These are phyloP conservation scores for Tolypocladium cylindrosporum DNA, from an alignment of 2,329 filamentous ascomycete species.

Conservation along the genomic window DNA sequence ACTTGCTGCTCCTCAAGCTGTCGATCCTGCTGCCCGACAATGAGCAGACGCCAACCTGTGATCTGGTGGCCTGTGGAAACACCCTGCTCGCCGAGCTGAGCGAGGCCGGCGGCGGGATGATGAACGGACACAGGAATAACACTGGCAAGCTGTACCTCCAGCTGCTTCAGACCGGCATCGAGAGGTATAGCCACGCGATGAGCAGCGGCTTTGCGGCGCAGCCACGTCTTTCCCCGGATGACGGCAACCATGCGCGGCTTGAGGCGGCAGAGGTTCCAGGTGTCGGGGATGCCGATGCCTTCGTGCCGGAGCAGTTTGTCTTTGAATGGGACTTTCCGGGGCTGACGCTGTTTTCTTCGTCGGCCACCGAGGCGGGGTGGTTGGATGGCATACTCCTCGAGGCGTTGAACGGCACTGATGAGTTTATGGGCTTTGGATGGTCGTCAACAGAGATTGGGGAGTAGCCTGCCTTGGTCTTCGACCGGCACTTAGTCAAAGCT, in stretches of 20 bases:
- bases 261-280: not conserved
- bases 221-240: not conserved
- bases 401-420: constrained; percentile 11
- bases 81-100: constrained; percentile 14
- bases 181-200: constrained; percentile 6
- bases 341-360: constrained; percentile 29
- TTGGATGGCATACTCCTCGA: constrained; percentile 14
- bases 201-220: not conserved
- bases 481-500: not conserved
- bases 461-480: not conserved
- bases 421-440: constrained; percentile 11
- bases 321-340: constrained; percentile 50
- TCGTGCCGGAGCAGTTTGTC: constrained; percentile 43
- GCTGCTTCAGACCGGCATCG: constrained; percentile 12
- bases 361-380: constrained; percentile 13
- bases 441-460: not conserved
- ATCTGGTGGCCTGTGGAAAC: constrained; percentile 9
- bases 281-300: constrained; percentile 24
- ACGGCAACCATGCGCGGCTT: too few species aligned
- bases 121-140: constrained; percentile 16
- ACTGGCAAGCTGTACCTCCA: constrained; percentile 20
- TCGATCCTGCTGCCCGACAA: constrained; percentile 35
- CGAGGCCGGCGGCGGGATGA: constrained; percentile 7
- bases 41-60: constrained; percentile 6
- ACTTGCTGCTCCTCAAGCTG: constrained; percentile 42